Base-by-base conservation (phyloP, 1,139 yeast species). In the Candida sanyaensis region DNA sequence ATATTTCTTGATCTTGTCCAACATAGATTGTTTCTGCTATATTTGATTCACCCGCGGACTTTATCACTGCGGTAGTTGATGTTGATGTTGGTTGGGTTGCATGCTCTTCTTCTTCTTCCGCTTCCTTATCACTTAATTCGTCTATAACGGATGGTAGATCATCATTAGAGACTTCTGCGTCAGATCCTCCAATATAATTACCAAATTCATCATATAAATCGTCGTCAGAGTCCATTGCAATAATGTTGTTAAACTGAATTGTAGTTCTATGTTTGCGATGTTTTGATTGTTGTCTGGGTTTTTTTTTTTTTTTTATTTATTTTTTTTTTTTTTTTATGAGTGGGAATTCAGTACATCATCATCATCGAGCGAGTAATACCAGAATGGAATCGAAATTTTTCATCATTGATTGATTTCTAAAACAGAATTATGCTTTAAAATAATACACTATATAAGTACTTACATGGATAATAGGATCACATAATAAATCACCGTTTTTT, bases 121-220 rank as follows among this genome's bases (percentile, higher is more conserved):
- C 57, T 37, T 53, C 37, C 8, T 54, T 63, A 13, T 43, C 52
- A 12, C 49, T 57, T 26, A 62, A 56, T 8, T 52, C 54, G 13
- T 41, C 48, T 10, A 47, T 41, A 21, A 43, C 41, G 42, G 46
- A 27, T 23, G 43, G 45, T 4, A 39, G 24, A 8, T 48, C 51
- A 17, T 45, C 50, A 17, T 50, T 58, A n/a, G 45, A 51, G 21
- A 62, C 55, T 34, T 71, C 81, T 24, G 75, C 75, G 50, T 75
- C 83, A 0, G 81, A 75, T 51, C 69, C 78, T 10, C 88, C 91
- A 29, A 90, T 75, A 41, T 78, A 77, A 62, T 88, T 88, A 38
- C 96, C 96, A 64, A 88, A 83, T 79, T 90, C 97, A 65, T 89
- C 96, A 64, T 86, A 88, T 27, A 80, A 64, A 51, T 83, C 87